A percentile compares a stretch with the other conserved stretches of the same genome.
phyloP scores from a whole-genome alignment of 805 yeast species.

The Starmerella lactis-condensi region DNA sequence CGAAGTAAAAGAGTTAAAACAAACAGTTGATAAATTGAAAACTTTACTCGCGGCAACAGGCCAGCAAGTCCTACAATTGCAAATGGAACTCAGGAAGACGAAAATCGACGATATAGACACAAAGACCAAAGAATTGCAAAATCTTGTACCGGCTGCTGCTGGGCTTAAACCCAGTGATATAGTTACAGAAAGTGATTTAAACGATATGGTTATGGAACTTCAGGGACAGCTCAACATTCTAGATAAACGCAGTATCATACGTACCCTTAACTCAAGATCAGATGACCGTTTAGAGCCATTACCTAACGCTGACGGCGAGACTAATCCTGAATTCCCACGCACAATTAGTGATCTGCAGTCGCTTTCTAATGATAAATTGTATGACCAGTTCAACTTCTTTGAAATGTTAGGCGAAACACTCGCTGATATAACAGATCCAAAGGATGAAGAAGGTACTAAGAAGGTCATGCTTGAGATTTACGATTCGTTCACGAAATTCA shows the following conservation, averaged over 20 bases:
- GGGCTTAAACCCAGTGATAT: conserved; percentile 9
- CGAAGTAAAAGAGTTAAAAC: conserved; percentile 20
- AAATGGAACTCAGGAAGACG: conserved; percentile 35
- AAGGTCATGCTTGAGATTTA: conserved; percentile 12
- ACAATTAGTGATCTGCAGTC: conserved; percentile 8
- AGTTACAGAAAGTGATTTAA: conserved; percentile 67
- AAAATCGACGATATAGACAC: conserved; percentile 13
- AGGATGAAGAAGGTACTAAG: conserved; percentile 5
- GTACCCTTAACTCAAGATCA: conserved; percentile 47
- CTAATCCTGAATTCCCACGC: conserved; percentile 11
- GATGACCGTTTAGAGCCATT: conserved; percentile 8
- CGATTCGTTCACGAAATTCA: conserved; percentile 9
- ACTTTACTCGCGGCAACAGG: conserved; percentile 58
- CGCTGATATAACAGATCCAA: conserved; percentile 11
- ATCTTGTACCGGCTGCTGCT: conserved; percentile 4
- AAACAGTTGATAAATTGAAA: conserved; percentile 46
- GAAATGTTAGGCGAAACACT: conserved; percentile 13
- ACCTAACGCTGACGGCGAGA: conserved; percentile 15
- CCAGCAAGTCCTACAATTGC: conserved; percentile 52
- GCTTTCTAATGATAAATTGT: conserved; percentile 7
- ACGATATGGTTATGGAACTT: conserved; percentile 71
- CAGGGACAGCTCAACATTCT: conserved; percentile 64
- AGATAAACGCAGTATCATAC: conserved; percentile 58
- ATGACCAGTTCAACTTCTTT: conserved; percentile 14
- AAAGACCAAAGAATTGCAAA: conserved; percentile 17